Evolutionary conservation across 306 rosid genomes (phyloP), one percentile per base, ranked within the genome.

Genomic region (Acacia melanoxylon): DNA sequence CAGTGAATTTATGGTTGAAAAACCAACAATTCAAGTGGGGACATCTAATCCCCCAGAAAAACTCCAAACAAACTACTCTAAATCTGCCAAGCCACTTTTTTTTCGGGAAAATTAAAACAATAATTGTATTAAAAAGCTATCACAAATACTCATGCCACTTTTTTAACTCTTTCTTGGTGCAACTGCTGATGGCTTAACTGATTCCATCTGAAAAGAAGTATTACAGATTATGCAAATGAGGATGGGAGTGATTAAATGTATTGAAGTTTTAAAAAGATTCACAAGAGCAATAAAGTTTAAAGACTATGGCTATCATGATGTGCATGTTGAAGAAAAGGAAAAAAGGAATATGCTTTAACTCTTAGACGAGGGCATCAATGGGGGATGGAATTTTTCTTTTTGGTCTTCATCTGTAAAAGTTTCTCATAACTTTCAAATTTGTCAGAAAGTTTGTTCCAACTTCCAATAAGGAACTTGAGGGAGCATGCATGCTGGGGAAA

Each of bases 131-230:
- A 29, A 29, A 29, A 29, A 29, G 33, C 2, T 2, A 29, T 29
- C 33, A 29, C 33, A 29, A 2, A 29, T 29, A 29, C 33, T 29
- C 33, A 29, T 2, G 33, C 33, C 33, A 29, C 33, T 29, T 29
- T 29, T 29, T 79, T 81, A 89, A 72, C 86, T 88, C 93, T 88
- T 93, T 10, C 82, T 61, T n/a, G 98, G 91, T 16, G 93, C 87
- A 20, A 86, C 84, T 15, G 91, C 83, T 3, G 88, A 87, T 1
- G 90, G 86, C 75, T 89, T 90, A 68, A 93, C 86, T 0, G 97
- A 86, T 68, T 93, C 99, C 99, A 95, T 95, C 92, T 89, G 85
- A 84, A 89, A 76, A 62, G 10, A 7, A 40, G 46, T 24, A 51
- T 73, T 9, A 68, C 49, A 65, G 70, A 80, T 62, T 27, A 42